phyloP scores from a whole-genome alignment of 441 rosid species.

The Arabidopsis hybrid region DNA sequence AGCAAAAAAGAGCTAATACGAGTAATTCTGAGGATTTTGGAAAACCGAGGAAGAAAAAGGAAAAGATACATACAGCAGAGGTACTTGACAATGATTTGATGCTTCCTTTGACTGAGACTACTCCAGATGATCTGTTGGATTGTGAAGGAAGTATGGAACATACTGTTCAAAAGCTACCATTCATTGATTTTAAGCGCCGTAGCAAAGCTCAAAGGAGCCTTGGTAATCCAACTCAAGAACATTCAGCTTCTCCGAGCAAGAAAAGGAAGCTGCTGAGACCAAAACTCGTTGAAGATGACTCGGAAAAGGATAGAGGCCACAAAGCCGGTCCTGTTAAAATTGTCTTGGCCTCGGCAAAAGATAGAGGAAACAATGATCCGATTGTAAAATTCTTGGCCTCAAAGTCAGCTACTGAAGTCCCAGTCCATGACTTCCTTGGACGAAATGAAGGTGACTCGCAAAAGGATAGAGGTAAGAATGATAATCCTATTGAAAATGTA shows the following conservation, averaged over 20 bases:
- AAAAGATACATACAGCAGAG: slow-evolving; percentile 25
- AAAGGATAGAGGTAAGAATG: slow-evolving; percentile 16
- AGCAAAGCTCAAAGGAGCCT: slow-evolving; percentile 43
- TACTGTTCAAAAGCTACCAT: slow-evolving; percentile 40
- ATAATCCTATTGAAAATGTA: background rate
- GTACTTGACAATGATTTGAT: slow-evolving; percentile 39
- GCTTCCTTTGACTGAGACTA: slow-evolving; percentile 31
- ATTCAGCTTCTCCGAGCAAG: slow-evolving; percentile 43
- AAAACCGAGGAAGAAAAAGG: slow-evolving; percentile 37
- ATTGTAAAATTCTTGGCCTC: background rate
- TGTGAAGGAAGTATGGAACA: slow-evolving; percentile 40
- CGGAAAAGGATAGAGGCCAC: slow-evolving; percentile 31
- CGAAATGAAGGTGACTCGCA: slow-evolving; percentile 29
- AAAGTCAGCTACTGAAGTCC: background rate
- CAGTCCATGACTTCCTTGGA: background rate
- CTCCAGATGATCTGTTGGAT: slow-evolving; percentile 26
- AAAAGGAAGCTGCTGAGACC: slow-evolving; percentile 70
- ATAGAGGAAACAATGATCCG: slow-evolving; percentile 14
- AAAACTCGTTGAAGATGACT: slow-evolving; percentile 46
- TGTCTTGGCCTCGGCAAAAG: slow-evolving; percentile 18
- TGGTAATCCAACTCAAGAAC: slow-evolving; percentile 32
- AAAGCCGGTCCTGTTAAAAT: background rate
- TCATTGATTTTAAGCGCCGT: slow-evolving; percentile 66
- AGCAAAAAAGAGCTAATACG: slow-evolving; percentile 19
- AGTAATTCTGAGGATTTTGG: slow-evolving; percentile 15